Base-by-base conservation (phyloP, 257 asterid genomes). In the Penstemon barbatus region DNA sequence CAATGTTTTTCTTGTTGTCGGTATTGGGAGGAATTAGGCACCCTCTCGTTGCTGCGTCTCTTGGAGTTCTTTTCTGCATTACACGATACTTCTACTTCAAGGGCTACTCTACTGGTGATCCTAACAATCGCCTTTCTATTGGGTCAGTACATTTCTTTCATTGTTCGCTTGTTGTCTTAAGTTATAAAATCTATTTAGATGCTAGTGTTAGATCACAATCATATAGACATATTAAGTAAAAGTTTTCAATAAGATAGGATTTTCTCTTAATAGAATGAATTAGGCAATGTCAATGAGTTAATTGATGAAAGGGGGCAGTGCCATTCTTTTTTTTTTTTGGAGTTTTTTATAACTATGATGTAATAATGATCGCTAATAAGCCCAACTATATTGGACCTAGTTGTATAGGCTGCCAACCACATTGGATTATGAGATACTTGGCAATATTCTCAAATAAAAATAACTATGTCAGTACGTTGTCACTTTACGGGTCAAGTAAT, bases 31-130 rank as follows among this genome's bases (percentile, higher is more conserved):
- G 99, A 65, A 71, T 93, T 57, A 74, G 48, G 82, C 96, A 93
- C 69, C 99, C 97, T 40, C 3, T 84, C 43, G 75, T 84, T 45
- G 62, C 77, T 77, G 84, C 99, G 15, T 72, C 77, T 3, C 78
- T 88, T 0, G 99, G 99, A 65, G 75, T 51, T 65, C 9, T 82
- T 7, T 88, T 78, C 70, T 12, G n/a, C 6, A 56, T 87, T 3
- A 44, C 83, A 5, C 92, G 99, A 8, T 63, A 40, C 61, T 89
- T 78, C 97, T 93, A 90, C 52, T 93, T 93, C 91, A 86, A 66
- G 50, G 97, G 96, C 61, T 93, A 93, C 79, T 43, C 96, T 36
- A 85, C 91, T 0, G 99, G 99, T 37, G 80, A 74, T 51, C 99
- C 99, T 60, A 36, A 65, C 2, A 81, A 86, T 5, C 96, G 99